Conservation (phyloP, 2,329 filamentous ascomycete species). For the Metarhizium robertsii region DNA sequence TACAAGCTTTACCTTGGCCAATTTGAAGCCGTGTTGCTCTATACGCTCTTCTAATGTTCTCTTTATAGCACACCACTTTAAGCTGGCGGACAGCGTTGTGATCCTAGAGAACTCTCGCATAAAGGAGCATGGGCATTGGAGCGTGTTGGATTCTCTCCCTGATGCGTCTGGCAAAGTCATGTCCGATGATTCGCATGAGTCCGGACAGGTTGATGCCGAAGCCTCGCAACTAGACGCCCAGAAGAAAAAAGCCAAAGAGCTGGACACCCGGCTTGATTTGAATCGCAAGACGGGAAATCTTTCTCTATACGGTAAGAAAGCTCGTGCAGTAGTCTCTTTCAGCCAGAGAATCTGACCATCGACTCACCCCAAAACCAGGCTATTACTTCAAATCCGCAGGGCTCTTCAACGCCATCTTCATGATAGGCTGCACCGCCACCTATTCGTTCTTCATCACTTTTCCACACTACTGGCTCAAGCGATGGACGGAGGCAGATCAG, state of each 20-base stretch:
- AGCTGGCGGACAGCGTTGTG: not conserved
- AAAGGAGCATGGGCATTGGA: not conserved
- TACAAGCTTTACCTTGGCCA: not conserved
- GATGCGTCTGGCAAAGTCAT: not conserved
- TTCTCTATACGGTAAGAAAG: not conserved
- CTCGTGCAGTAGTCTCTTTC: too few species aligned
- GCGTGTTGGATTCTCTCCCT: not conserved
- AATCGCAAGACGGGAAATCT: not conserved
- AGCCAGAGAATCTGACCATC: too few species aligned
- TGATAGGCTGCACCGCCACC: constrained; percentile 7
- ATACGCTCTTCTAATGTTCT: not conserved
- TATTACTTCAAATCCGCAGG: not conserved
- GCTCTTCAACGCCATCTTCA: not conserved
- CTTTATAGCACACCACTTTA: not conserved
- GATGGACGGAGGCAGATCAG: constrained; percentile 23
- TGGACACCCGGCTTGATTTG: not conserved
- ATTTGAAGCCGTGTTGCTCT: too few species aligned
- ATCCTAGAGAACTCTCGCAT: not conserved
- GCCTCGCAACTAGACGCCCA: not conserved
- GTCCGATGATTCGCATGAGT: not conserved
- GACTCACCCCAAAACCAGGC: not conserved
- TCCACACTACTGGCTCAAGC: constrained; percentile 28
- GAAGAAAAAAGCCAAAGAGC: not conserved
- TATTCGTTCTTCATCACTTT: constrained; percentile 25
- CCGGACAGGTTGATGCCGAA: not conserved